Evolutionary conservation across 805 yeast genomes (phyloP).

Genomic region (Kurtzmaniella cleridarum): DNA sequence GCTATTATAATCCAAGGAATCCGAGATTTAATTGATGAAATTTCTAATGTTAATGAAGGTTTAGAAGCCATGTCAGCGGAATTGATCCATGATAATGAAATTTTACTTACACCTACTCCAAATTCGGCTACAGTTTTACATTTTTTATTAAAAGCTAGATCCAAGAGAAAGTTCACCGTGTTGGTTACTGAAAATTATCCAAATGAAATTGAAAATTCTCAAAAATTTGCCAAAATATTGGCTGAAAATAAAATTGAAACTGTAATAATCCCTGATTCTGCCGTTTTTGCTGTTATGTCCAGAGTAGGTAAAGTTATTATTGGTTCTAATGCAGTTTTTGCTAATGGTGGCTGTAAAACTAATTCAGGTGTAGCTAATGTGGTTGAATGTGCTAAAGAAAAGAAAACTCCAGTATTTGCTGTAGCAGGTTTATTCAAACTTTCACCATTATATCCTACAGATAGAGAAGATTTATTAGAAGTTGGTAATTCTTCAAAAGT

Average conservation of each 20-base stretch:
- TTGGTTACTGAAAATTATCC: slow-evolving; percentile 91
- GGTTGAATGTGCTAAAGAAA: slow-evolving; percentile 93
- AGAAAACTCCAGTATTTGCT: slow-evolving; percentile 92
- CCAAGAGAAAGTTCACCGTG: slow-evolving; percentile 88
- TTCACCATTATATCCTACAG: slow-evolving; percentile 89
- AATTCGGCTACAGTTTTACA: slow-evolving; percentile 84
- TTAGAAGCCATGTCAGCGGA: slow-evolving; percentile 89
- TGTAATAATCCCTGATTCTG: slow-evolving; percentile 86
- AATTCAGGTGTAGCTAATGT: slow-evolving; percentile 89
- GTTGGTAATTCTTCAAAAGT: slow-evolving; percentile 93
- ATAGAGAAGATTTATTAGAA: slow-evolving; percentile 76
- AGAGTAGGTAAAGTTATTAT: slow-evolving; percentile 93
- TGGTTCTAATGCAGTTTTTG: slow-evolving; percentile 89
- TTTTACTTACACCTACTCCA: slow-evolving; percentile 89
- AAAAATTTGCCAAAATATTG: slow-evolving; percentile 69
- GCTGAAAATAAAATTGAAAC: slow-evolving; percentile 86
- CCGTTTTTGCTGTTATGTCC: slow-evolving; percentile 93
- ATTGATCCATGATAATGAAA: slow-evolving; percentile 87
- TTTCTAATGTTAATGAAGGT: slow-evolving; percentile 82
- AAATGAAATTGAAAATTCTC: slow-evolving; percentile 74
- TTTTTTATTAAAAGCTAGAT: slow-evolving; percentile 78
- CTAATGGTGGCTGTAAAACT: slow-evolving; percentile 92
- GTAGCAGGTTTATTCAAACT: slow-evolving; percentile 92
- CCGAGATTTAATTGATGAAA: slow-evolving; percentile 87
- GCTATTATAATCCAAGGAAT: slow-evolving; percentile 89